A percentile compares a stretch with the other conserved stretches of the same genome.
These are phyloP conservation scores for Mariannaea elegans DNA, from an alignment of 2,329 filamentous ascomycete species.

Conservation along the genomic window DNA sequence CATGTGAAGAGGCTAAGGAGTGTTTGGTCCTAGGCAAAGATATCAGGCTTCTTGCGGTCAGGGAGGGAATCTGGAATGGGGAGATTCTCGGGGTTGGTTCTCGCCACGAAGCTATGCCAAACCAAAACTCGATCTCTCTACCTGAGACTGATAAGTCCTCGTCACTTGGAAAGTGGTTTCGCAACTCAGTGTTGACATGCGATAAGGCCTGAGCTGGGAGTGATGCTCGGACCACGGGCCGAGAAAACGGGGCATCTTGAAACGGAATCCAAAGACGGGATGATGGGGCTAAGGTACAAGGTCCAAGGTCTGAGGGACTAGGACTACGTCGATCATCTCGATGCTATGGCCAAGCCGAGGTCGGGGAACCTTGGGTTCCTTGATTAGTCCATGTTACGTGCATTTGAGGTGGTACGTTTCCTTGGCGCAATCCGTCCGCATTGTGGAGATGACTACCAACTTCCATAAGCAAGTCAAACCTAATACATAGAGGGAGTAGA, in stretches of 20 bases:
- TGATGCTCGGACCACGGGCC: constrained; percentile 9
- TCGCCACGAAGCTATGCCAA: background rate
- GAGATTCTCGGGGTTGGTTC: background rate
- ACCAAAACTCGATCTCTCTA: background rate
- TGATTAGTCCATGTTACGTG: background rate
- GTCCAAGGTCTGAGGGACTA: background rate
- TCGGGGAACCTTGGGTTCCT: background rate
- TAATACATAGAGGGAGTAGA: too few species aligned
- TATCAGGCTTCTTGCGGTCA: background rate
- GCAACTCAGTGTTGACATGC: constrained; percentile 4
- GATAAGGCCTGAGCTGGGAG: constrained; percentile 11
- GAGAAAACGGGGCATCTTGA: constrained; percentile 14
- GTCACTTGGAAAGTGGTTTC: background rate
- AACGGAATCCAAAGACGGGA: constrained; percentile 11
- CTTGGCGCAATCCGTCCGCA: too few species aligned
- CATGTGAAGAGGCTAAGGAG: background rate
- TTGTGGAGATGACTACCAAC: too few species aligned
- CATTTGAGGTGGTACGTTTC: background rate
- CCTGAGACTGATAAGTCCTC: background rate
- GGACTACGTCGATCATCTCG: constrained; percentile 5
- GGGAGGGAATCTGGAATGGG: background rate
- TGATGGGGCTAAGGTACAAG: background rate
- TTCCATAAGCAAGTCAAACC: too few species aligned
- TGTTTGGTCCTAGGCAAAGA: background rate
- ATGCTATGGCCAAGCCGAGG: background rate